These are phyloP conservation scores for Colletotrichum sansevieriae DNA, from an alignment of 2,329 filamentous ascomycete species.

Conservation along the genomic window DNA sequence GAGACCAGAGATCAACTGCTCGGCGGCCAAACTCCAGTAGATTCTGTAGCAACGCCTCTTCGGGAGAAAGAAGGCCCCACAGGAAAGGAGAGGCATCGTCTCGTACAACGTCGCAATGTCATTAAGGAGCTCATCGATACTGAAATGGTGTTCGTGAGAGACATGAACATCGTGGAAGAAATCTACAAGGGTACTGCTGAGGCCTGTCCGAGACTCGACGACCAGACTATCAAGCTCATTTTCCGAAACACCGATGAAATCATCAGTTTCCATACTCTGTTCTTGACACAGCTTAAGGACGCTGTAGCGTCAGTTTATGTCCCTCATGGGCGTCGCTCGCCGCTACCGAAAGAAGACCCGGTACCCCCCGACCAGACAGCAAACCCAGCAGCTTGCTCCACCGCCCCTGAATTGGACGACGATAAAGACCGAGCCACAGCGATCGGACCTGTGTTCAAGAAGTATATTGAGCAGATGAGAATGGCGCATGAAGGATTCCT, in stretches of 20 bases:
- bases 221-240: constrained; percentile 87
- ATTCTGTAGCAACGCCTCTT: constrained; percentile 51
- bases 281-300: constrained; percentile 84
- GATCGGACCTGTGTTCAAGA: constrained; percentile 67
- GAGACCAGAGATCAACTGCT: constrained; percentile 57
- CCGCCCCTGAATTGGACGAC: constrained; percentile 61
- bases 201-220: constrained; percentile 82
- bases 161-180: constrained; percentile 97
- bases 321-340: constrained; percentile 64
- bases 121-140: constrained; percentile 95
- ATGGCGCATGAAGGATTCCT: constrained; percentile 72
- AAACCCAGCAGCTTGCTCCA: constrained; percentile 50
- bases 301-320: constrained; percentile 85
- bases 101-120: constrained; percentile 84
- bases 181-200: constrained; percentile 96
- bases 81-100: constrained; percentile 74
- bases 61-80: constrained; percentile 58
- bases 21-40: constrained; percentile 52
- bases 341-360: constrained; percentile 58
- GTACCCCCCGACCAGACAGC: constrained; percentile 53
- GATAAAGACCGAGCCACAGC: constrained; percentile 65
- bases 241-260: constrained; percentile 96
- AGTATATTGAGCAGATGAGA: constrained; percentile 72
- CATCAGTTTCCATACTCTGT: constrained; percentile 84
- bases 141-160: constrained; percentile 88